Base-by-base conservation (phyloP, 2,329 filamentous ascomycete species). In the Domatiomyces catenatus region DNA sequence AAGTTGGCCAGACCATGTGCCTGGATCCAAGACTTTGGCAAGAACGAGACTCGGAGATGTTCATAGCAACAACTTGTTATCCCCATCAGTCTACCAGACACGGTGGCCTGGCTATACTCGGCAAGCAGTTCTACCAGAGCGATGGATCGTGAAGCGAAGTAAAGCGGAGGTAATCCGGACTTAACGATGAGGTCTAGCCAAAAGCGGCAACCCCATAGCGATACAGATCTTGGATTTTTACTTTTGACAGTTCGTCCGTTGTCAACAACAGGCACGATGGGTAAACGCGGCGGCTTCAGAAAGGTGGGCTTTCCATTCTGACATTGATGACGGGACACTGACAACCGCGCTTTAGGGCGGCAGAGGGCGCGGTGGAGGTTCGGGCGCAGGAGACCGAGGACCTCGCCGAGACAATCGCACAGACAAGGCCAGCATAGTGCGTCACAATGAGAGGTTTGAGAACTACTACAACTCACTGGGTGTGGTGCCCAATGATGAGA, bases 371-470 rank as follows among this genome's bases (percentile, higher is more conserved):
- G 62, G 67, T 59, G 67, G 71, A 54, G 46, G 49, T 28, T 67
- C 70, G 58, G 70, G 71, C 54, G 69, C 71, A 49, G 67, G 59
- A 49, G 46, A 50, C 46, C 52, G 58, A 48, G 46, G 45, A 5
- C 47, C 42, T 42, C 54, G 54, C 50, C 62, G 63, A 54, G 62
- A 65, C 47, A 61, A 63, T 55, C 67, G 70, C 53, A 60, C 61
- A 50, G 69, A 70, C 55, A 81, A 79, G 64, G 70, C 75, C 17
- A 75, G 83, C 42, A 74, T 94, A 50, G 69, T 74, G 60, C 92
- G 89, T 71, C 71, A 81, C 60, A 94, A 98, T 68, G 83, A 85
- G 63, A 82, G 83, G 61, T 83, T 94, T 57, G 84, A 96, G 70
- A 73, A 75, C 56, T 96, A 84, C 71, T 98, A 98, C 73, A 83